These are phyloP conservation scores for Oidium heveae DNA, from an alignment of 2,329 filamentous ascomycete genomes.

Conservation along the genomic window DNA sequence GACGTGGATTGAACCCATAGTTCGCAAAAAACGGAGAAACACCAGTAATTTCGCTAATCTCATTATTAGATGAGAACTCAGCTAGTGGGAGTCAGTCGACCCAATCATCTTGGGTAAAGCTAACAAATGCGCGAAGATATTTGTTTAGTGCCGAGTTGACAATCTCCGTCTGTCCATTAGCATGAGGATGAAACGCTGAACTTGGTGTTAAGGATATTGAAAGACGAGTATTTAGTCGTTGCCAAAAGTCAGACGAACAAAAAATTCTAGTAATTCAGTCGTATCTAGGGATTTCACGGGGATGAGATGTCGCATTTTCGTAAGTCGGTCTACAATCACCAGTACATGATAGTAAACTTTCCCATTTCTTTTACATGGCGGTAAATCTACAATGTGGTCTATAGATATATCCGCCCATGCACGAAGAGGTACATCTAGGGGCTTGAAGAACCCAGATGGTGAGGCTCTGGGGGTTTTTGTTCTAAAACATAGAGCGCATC, in stretches of 20 bases:
- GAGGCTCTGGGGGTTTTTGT: background rate
- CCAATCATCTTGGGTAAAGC: too few species aligned
- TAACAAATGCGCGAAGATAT: too few species aligned
- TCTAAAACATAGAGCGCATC: background rate
- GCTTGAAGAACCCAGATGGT: background rate
- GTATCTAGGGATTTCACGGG: too few species aligned
- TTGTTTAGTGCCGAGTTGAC: too few species aligned
- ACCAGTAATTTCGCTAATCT: slow-evolving; percentile 1
- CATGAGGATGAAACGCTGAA: background rate
- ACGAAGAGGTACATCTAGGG: background rate
- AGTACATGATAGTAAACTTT: background rate
- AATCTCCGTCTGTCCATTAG: too few species aligned
- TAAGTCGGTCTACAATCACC: background rate
- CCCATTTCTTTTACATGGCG: background rate
- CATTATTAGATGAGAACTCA: too few species aligned
- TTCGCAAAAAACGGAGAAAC: background rate
- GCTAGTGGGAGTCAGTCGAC: too few species aligned
- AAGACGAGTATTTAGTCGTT: background rate
- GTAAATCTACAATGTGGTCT: background rate
- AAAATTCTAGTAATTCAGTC: background rate
- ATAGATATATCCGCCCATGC: background rate
- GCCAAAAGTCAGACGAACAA: background rate
- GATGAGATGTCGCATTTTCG: background rate
- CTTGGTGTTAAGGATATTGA: background rate
- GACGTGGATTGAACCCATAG: background rate